These are phyloP conservation scores for Botrytis tulipae DNA, from an alignment of 2,329 filamentous ascomycete genomes.

Conservation along the genomic window DNA sequence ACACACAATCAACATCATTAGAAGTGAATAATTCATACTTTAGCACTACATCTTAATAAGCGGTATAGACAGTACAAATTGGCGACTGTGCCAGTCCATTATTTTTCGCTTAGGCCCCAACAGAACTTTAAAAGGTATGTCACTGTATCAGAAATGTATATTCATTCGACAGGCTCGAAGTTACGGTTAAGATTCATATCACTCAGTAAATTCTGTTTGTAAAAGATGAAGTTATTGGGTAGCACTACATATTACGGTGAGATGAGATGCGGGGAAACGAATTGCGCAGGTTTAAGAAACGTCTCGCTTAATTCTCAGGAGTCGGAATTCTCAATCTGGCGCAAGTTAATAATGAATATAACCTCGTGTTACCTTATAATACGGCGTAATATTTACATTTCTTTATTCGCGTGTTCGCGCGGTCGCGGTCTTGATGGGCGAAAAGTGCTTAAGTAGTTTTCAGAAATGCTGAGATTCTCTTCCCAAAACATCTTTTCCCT, in stretches of 20 bases:
- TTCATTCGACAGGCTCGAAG: too few relatives aligned
- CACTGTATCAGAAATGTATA: neutral
- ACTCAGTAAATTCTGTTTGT: neutral
- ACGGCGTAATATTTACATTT: neutral
- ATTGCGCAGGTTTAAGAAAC: neutral
- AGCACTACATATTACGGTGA: neutral
- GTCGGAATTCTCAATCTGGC: neutral
- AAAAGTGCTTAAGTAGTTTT: neutral
- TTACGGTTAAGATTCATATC: neutral
- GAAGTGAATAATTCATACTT: neutral
- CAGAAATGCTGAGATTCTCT: neutral
- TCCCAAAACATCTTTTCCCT: neutral
- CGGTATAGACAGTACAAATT: neutral
- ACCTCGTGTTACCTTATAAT: neutral
- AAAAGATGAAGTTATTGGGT: neutral
- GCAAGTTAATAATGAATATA: neutral
- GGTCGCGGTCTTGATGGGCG: neutral
- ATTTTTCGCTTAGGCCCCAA: neutral
- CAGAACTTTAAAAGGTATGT: too few relatives aligned
- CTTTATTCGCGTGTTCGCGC: neutral
- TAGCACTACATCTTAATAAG: neutral
- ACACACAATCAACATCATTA: neutral
- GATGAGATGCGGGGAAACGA: neutral
- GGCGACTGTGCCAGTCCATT: neutral
- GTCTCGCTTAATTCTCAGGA: neutral